These are phyloP conservation scores for Williopsis jadinii DNA, from an alignment of 1,139 yeast genomes.

Conservation along the genomic window DNA sequence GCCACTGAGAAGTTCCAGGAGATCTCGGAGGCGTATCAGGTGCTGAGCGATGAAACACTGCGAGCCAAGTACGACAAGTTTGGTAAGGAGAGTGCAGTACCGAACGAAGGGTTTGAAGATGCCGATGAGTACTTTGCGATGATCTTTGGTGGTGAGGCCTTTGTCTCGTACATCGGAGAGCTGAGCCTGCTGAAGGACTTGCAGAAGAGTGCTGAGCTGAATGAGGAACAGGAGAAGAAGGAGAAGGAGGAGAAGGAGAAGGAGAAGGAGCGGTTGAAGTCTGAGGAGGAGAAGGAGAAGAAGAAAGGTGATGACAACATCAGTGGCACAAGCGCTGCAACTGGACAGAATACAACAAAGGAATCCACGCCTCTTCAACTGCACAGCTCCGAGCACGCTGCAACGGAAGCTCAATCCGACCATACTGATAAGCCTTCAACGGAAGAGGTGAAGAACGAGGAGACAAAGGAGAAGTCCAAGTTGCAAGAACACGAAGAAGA, in stretches of 20 bases:
- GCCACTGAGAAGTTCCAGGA: constrained; percentile 63
- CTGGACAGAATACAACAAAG: background rate
- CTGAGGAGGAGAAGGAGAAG: background rate
- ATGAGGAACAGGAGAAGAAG: constrained; percentile 31
- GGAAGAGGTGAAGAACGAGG: background rate
- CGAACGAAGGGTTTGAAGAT: constrained; percentile 81
- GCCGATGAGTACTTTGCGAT: constrained; percentile 70
- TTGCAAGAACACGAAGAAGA: constrained; percentile 77
- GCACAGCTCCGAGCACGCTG: background rate
- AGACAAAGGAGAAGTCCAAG: constrained; percentile 35
- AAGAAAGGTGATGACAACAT: background rate
- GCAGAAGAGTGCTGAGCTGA: constrained; percentile 52
- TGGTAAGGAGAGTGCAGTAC: constrained; percentile 81
- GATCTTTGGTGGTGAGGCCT: constrained; percentile 89
- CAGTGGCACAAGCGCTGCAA: background rate
- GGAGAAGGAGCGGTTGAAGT: background rate
- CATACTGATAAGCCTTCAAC: background rate
- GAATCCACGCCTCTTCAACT: constrained; percentile 1
- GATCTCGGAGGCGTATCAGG: constrained; percentile 69
- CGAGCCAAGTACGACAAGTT: constrained; percentile 74
- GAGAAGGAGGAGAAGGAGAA: constrained; percentile 4
- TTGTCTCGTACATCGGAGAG: constrained; percentile 85
- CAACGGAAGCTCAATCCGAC: background rate
- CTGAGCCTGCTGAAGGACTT: constrained; percentile 78
- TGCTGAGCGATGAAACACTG: constrained; percentile 66